phyloP scores from a whole-genome alignment of 768 basidiomycete species.

The Exsudoporus frostii region DNA sequence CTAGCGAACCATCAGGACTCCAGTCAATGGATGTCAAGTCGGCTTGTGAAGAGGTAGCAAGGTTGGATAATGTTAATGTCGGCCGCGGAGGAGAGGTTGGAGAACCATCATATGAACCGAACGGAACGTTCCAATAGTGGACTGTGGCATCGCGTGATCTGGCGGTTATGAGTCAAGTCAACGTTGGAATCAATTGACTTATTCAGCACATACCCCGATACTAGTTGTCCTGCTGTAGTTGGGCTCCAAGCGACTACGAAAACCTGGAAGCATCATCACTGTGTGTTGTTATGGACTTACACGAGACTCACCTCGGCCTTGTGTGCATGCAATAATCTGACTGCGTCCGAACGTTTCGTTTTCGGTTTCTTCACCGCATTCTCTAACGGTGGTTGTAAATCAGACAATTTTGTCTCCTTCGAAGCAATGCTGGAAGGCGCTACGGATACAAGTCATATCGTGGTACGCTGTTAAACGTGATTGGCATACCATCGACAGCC shows the following conservation, averaged over 20 bases:
- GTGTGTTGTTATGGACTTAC: constrained; percentile 11
- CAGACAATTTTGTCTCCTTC: constrained; percentile 21
- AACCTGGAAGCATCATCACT: constrained; percentile 46
- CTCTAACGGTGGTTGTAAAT: constrained; percentile 19
- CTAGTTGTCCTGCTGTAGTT: constrained; percentile 51
- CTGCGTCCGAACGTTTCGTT: constrained; percentile 38
- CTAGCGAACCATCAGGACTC: constrained; percentile 67
- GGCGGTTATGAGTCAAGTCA: constrained; percentile 3
- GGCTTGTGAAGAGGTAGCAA: constrained; percentile 43
- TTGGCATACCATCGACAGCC: constrained; percentile 40
- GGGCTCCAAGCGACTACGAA: constrained; percentile 84
- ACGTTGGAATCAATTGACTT: not conserved
- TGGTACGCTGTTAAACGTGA: constrained; percentile 23
- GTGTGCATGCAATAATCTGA: constrained; percentile 53
- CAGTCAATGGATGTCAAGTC: constrained; percentile 79
- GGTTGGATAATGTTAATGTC: constrained; percentile 45
- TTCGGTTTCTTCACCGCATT: constrained; percentile 33
- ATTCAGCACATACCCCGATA: constrained; percentile 59
- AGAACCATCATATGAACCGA: constrained; percentile 27
- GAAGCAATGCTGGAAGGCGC: constrained; percentile 7
- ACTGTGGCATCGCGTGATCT: constrained; percentile 78
- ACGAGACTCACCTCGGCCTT: constrained; percentile 48
- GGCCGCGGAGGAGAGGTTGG: constrained; percentile 29
- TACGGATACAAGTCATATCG: constrained; percentile 6
- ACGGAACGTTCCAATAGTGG: constrained; percentile 68